Percentiles rank a stretch among this genome's conserved stretches.
Conservation (phyloP, 768 basidiomycete species). For the Hypholoma fasciculare region DNA sequence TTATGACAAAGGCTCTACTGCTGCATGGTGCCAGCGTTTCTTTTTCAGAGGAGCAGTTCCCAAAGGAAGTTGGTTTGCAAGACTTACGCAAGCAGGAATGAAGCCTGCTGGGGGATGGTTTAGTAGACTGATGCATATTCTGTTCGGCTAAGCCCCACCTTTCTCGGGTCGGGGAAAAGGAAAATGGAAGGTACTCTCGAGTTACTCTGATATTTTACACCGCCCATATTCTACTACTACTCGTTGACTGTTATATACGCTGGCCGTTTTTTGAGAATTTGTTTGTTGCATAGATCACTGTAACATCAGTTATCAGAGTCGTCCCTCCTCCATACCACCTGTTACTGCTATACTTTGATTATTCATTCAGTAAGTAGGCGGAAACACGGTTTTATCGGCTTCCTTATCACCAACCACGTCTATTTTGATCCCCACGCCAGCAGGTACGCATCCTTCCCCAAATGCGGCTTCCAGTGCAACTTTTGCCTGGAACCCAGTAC, state of each 20-base stretch:
- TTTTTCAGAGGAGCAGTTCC: slow-evolving; percentile 32
- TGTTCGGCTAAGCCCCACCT: not conserved
- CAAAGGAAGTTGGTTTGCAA: slow-evolving; percentile 34
- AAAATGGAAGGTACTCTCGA: too few relatives aligned
- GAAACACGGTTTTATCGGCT: slow-evolving; percentile 37
- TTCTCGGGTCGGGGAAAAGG: too few relatives aligned
- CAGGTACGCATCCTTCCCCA: slow-evolving; percentile 77
- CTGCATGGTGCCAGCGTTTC: slow-evolving; percentile 33
- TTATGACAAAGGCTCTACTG: slow-evolving; percentile 28
- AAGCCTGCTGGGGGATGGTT: not conserved
- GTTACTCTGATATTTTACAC: too few relatives aligned
- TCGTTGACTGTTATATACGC: too few relatives aligned
- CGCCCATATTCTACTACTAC: too few relatives aligned
- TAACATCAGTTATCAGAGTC: too few relatives aligned
- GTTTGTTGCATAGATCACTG: too few relatives aligned
- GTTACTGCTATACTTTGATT: not conserved
- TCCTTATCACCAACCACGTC: slow-evolving; percentile 50
- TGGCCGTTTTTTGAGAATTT: too few relatives aligned
- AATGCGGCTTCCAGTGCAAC: slow-evolving; percentile 67
- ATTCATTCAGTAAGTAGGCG: slow-evolving; percentile 24
- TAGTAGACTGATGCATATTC: not conserved
- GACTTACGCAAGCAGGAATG: slow-evolving; percentile 30
- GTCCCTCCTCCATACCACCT: too few relatives aligned
- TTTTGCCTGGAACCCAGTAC: slow-evolving; percentile 78
- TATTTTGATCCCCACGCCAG: slow-evolving; percentile 70